Evolutionary conservation across 2,329 filamentous ascomycete species (phyloP), one percentile per base, ranked within the genome.

Genomic region (Myriosclerotinia duriaeana): DNA sequence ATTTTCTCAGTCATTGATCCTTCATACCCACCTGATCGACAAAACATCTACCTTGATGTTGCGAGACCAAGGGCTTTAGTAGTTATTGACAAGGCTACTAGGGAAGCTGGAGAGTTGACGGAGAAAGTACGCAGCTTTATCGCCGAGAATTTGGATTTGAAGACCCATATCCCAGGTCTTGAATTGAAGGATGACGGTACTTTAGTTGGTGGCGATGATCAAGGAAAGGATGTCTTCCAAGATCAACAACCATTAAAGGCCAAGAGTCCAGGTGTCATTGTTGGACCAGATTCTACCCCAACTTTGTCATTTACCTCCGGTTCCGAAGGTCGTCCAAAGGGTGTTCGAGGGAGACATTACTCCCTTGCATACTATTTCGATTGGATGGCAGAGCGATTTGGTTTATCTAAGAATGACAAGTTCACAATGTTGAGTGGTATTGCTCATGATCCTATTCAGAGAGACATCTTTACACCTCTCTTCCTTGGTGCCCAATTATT

Each of bases 361-460:
- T 90, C 87, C 61, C 81, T 98, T 68, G 86, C 92, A 1, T 88
- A 90, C 73, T 98, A 97, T 80, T 96, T 94, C 75, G 87, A 89
- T 26, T 98, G 93, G 93, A 98, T 98, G 94, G 87, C 92, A 0
- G 80, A 95, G 78, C 87, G 82, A 2, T 98, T 98, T 77, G 82
- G 87, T 59, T 82, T 96, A 58, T 88, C 86, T 0, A 83, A 87
- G 11, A 84, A 91, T 53, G 89, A 89, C 76, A 85, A 84, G 70
- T 97, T 96, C 75, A 92, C 93, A 3, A 88, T 93, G 81, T 83
- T 97, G 9, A 90, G 86, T 59, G 93, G 93, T 56, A 96, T 97
- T 73, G 90, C 91, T 3, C 90, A 95, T 76, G 87, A 89, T 71
- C 87, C 87, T 4, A 84, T 89, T 44, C 85, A 88, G 76, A 75